These are phyloP conservation scores for Aspergillus affinis DNA, from an alignment of 495 filamentous ascomycete genomes.

Conservation along the genomic window DNA sequence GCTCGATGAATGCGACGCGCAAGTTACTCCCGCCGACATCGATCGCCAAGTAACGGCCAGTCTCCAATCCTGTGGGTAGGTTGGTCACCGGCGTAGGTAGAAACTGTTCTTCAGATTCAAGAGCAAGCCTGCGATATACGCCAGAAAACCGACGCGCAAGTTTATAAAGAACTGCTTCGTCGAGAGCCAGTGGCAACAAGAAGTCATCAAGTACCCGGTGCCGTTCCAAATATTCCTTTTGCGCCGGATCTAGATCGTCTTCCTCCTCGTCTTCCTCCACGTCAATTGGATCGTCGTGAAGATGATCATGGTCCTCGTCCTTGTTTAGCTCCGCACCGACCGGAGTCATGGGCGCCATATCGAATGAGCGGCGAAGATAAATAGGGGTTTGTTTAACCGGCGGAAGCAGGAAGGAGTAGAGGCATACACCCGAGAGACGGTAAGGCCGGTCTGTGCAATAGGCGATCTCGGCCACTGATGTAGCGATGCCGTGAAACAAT, in stretches of 20 bases:
- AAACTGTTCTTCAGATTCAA: conserved; percentile 68
- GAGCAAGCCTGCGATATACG: conserved; percentile 63
- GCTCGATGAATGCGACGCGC: conserved; percentile 74
- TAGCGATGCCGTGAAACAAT: background rate
- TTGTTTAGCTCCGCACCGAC: conserved; percentile 30
- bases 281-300: conserved; percentile 40
- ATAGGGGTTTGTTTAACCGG: background rate
- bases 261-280: conserved; percentile 45
- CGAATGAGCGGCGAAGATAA: background rate
- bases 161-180: conserved; percentile 51
- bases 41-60: conserved; percentile 71
- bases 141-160: conserved; percentile 61
- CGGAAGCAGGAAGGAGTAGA: background rate
- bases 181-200: conserved; percentile 38
- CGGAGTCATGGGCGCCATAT: conserved; percentile 34
- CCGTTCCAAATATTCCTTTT: conserved; percentile 33
- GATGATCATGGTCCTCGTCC: conserved; percentile 37
- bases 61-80: conserved; percentile 61
- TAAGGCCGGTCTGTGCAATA: background rate
- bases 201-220: conserved; percentile 39
- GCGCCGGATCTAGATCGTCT: conserved; percentile 33
- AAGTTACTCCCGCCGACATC: conserved; percentile 83
- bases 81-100: conserved; percentile 77
- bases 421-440: background rate
- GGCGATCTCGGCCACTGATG: background rate